Percentiles rank a stretch among this genome's conserved stretches.
phyloP scores from a whole-genome alignment of 2,329 filamentous ascomycete species.

The Saccharata proteae region DNA sequence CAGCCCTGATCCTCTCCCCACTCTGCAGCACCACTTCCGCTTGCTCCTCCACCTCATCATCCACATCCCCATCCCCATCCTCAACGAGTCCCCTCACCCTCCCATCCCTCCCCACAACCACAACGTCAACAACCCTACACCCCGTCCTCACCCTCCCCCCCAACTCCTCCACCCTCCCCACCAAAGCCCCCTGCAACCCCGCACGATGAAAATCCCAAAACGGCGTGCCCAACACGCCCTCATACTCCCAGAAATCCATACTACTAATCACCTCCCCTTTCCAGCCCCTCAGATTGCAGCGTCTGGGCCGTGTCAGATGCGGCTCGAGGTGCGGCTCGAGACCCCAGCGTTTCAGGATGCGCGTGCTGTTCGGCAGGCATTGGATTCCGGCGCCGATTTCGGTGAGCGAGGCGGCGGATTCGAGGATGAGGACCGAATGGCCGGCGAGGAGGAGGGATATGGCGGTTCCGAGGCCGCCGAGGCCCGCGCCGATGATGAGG shows the following conservation, averaged over 20 bases:
- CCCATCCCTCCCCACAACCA: slow-evolving; percentile 20
- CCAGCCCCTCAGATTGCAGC: slow-evolving; percentile 40
- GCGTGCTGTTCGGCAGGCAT: slow-evolving; percentile 36
- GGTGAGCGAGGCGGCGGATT: slow-evolving; percentile 34
- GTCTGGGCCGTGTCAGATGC: slow-evolving; percentile 30
- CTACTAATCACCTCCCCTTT: slow-evolving; percentile 37
- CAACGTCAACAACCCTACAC: slow-evolving; percentile 32
- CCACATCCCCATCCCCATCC: slow-evolving; percentile 17
- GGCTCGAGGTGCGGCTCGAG: slow-evolving; percentile 30
- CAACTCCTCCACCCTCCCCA: slow-evolving; percentile 36
- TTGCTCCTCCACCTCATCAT: too few relatives aligned
- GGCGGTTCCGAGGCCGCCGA: slow-evolving; percentile 42
- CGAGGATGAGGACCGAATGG: slow-evolving; percentile 37
- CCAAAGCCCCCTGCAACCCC: slow-evolving; percentile 37
- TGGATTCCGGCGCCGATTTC: slow-evolving; percentile 43
- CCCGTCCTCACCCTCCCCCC: slow-evolving; percentile 36
- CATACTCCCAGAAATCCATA: slow-evolving; percentile 36
- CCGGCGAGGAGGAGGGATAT: slow-evolving; percentile 35
- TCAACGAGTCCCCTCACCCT: slow-evolving; percentile 28
- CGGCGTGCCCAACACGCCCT: slow-evolving; percentile 28
- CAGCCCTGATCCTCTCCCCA: too few relatives aligned
- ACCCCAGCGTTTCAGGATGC: slow-evolving; percentile 38
- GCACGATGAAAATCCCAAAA: slow-evolving; percentile 47
- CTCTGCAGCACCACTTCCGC: too few relatives aligned
- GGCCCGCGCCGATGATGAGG: slow-evolving; percentile 43